Percentiles rank a stretch among this genome's conserved stretches.
Evolutionary conservation across 768 basidiomycete genomes (phyloP).

Genomic region (Tylopilus plumbeoviolaceoides): DNA sequence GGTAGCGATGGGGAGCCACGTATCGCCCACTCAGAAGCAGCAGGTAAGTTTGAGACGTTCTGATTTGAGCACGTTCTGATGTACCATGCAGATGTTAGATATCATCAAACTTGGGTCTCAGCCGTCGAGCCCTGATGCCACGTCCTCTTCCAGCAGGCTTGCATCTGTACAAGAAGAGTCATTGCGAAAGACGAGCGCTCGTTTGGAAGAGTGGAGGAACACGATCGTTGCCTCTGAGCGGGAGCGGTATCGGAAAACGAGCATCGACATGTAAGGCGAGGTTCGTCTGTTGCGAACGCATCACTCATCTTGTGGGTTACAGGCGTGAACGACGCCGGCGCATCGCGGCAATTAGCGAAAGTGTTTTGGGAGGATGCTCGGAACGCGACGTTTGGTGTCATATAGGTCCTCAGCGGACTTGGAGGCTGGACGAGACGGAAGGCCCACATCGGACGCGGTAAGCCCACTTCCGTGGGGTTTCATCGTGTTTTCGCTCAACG

Average conservation of each 20-base stretch:
- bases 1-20: slow-evolving; percentile 59
- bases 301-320: not conserved
- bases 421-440: slow-evolving; percentile 90
- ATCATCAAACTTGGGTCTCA: slow-evolving; percentile 39
- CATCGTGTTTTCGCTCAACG: not conserved
- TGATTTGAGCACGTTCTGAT: slow-evolving; percentile 5
- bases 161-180: slow-evolving; percentile 30
- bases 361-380: slow-evolving; percentile 56
- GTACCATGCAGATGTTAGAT: slow-evolving; percentile 48
- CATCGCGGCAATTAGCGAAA: slow-evolving; percentile 54
- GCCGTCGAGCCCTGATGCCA: not conserved
- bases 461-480: slow-evolving; percentile 5
- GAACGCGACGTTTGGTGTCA: slow-evolving; percentile 85
- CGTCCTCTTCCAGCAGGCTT: slow-evolving; percentile 13
- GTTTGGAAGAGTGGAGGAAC: slow-evolving; percentile 71
- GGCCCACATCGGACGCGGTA: slow-evolving; percentile 85
- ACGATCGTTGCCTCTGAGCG: slow-evolving; percentile 64
- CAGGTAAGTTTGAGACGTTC: slow-evolving; percentile 45
- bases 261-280: slow-evolving; percentile 60
- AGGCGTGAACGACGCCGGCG: slow-evolving; percentile 80
- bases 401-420: slow-evolving; percentile 43
- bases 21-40: slow-evolving; percentile 63
- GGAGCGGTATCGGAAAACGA: slow-evolving; percentile 65
- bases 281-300: not conserved
- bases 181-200: slow-evolving; percentile 55